These are phyloP conservation scores for Huntiella decipiens DNA, from an alignment of 2,329 filamentous ascomycete species.

Conservation along the genomic window DNA sequence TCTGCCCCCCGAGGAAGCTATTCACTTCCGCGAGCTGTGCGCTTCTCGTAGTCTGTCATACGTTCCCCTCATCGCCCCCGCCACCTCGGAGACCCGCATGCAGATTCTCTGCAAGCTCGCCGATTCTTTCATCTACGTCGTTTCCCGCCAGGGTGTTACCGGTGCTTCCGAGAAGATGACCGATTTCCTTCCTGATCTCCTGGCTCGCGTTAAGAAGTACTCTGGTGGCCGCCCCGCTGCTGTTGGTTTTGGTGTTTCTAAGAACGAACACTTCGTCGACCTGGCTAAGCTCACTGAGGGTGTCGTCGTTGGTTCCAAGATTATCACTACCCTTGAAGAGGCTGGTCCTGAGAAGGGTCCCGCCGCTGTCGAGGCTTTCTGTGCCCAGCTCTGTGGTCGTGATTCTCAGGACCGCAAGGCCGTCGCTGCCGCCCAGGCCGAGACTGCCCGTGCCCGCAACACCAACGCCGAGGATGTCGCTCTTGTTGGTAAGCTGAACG, in stretches of 20 bases:
- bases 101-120: slow-evolving; percentile 89
- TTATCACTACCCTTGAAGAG: slow-evolving; percentile 61
- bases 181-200: slow-evolving; percentile 58
- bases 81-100: slow-evolving; percentile 85
- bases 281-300: slow-evolving; percentile 74
- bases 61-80: slow-evolving; percentile 86
- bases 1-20: slow-evolving; percentile 83
- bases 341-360: slow-evolving; percentile 42
- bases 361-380: slow-evolving; percentile 57
- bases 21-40: slow-evolving; percentile 77
- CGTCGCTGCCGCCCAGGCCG: slow-evolving; percentile 29
- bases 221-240: slow-evolving; percentile 80
- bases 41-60: slow-evolving; percentile 70
- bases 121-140: slow-evolving; percentile 97
- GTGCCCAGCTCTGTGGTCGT: slow-evolving; percentile 44
- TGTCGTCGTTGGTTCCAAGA: slow-evolving; percentile 91
- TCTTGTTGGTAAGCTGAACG: slow-evolving; percentile 67
- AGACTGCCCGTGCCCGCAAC: slow-evolving; percentile 46
- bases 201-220: slow-evolving; percentile 76
- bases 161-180: slow-evolving; percentile 74
- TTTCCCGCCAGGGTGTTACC: slow-evolving; percentile 91
- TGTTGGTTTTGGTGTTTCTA: slow-evolving; percentile 92
- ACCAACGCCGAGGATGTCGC: slow-evolving; percentile 32
- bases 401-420: slow-evolving; percentile 15
- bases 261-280: slow-evolving; percentile 76